These are phyloP conservation scores for Verbascum thapsus DNA, from an alignment of 257 asterid species.

Conservation along the genomic window DNA sequence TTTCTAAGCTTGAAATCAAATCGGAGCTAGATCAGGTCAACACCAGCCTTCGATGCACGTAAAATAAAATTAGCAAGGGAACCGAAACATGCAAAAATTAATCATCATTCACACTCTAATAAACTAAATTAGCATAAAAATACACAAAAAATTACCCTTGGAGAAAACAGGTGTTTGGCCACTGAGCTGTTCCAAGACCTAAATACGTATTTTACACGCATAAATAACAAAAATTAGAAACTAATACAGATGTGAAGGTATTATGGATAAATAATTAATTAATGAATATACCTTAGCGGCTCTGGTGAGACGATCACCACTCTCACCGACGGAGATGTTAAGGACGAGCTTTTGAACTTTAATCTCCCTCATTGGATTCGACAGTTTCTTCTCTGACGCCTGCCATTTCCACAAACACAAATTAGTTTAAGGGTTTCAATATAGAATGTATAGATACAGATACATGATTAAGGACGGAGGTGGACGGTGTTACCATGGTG, in stretches of 20 bases:
- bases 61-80: neutral
- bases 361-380: constrained; percentile 66
- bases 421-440: too few relatives aligned
- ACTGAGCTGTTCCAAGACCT: constrained; percentile 67
- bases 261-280: constrained; percentile 30
- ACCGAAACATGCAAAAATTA: neutral
- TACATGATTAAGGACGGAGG: too few relatives aligned
- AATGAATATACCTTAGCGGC: constrained; percentile 63
- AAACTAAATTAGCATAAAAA: neutral
- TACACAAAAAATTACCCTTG: constrained; percentile 39
- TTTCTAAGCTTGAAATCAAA: neutral
- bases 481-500: too few relatives aligned
- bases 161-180: too few relatives aligned
- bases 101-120: neutral
- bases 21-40: neutral
- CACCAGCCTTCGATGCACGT: neutral
- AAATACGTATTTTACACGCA: neutral
- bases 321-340: constrained; percentile 70
- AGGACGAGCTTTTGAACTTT: constrained; percentile 73
- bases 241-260: neutral
- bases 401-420: constrained; percentile 31
- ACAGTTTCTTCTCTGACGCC: constrained; percentile 66
- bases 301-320: too few relatives aligned
- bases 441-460: neutral
- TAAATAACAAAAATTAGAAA: neutral